Base-by-base conservation (phyloP, 108 stramenopile genomes). In the Conticribra weissflogii region DNA sequence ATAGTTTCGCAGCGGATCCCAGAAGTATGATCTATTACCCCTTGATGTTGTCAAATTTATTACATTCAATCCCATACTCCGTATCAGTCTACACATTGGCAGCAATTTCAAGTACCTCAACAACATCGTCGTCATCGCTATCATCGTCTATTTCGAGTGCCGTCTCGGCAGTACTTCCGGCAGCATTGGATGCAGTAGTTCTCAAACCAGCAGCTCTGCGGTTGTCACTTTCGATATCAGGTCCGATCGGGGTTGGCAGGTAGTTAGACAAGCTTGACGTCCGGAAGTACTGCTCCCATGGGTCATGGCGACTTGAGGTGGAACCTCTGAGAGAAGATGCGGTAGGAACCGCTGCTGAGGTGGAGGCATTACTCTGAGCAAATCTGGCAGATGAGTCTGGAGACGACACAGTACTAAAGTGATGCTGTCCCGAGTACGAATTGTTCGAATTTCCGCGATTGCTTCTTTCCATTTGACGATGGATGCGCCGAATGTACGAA, bases 121-220 rank as follows among this genome's bases (percentile, higher is more conserved):
- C 66, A 15, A 74, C 67, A 41, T 72, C 71, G 47, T 74, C 72
- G 36, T 79, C 78, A 44, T 36, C 36, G 41, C 74, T 72, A 44
- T 67, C 69, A 55, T 74, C 72, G 33, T 59, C 65, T 46, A 79
- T 79, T 36, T 79, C 78, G 21, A 79, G 55, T 4, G 78, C 78
- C 3, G 72, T 79, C 57, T 79, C 78, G 25, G 66, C 67, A 22
- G 78, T 68, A 25, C 59, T 52, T 34, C 78, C 78, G 28, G 66
- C 72, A 19, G 58, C 54, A 41, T 31, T 24, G 24, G 19, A 24
- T 24, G 49, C n/a, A 28, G 8, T 50, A 7, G 59, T 56, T 15
- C 71, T 27, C 16, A 23, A 25, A 44, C 58, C 30, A 44, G 36
- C 36, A 12, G 8, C 12, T 9, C 12, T 41, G 5, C 36, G 5